Evolutionary conservation across 192 early-diverging fungal genomes (phyloP), one percentile per base, ranked within the genome.

Genomic region (Gaertneriomyces semiglobifer): DNA sequence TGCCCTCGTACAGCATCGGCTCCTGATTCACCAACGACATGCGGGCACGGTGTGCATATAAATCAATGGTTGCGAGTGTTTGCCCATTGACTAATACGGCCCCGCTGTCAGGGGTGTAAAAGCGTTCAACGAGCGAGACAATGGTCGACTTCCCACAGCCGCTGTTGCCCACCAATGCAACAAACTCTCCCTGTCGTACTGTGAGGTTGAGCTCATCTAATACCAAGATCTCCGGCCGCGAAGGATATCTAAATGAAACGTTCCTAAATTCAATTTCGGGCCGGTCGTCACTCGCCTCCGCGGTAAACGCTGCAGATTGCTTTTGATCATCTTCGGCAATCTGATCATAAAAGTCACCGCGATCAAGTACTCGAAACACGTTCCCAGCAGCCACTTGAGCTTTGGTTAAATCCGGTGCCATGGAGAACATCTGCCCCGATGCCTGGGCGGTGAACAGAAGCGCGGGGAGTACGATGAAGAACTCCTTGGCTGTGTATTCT

Each of bases 101-200:
- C 20, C 78, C 78, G 8, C 11, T n/a, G 10, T 39, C 18, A 16
- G 71, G 54, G 57, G 79, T 76, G 53, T 82, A 82, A 54, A 77
- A 82, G 12, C 81, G 69, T 63, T 83, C 78, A 9, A 81, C 16
- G 5, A 79, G 74, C 77, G 64, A 91, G 86, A 78, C 84, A 81
- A 70, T 89, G 81, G 76, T 89, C 8, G 44, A 52, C 46, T 96
- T 96, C 10, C 80, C 83, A 58, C 81, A 81, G 14, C 93, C 93
- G 4, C 87, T 88, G 57, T 80, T 79, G 51, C 93, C 93, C 16
- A 93, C 93, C 60, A 95, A 78, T 25, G 92, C 93, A 14, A 92
- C 87, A 16, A 83, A 89, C 69, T 85, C 76, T n/a, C 93, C 92
- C 1, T 89, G 81, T 20, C 50, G 20, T 18, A 52, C 50, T 20